phyloP scores from a whole-genome alignment of 148 eudicot genomes.

The Chenopodium suecicum region DNA sequence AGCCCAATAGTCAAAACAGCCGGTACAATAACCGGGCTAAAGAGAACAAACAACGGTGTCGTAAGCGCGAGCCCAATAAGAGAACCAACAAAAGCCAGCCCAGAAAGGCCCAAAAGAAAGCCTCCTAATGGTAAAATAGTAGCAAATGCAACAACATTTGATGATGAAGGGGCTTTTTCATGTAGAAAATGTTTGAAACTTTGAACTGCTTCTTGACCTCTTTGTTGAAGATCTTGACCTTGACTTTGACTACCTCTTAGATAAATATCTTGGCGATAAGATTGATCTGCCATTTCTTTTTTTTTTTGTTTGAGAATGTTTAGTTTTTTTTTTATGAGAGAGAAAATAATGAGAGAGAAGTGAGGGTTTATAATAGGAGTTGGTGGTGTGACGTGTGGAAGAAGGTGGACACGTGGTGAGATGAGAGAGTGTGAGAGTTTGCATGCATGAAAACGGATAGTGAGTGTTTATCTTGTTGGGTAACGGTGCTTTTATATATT shows the following conservation, averaged over 20 bases:
- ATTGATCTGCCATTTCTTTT: conserved; percentile 19
- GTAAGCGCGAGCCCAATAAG: conserved; percentile 44
- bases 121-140: conserved; percentile 50
- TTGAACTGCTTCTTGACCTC: conserved; percentile 27
- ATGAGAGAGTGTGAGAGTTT: not conserved
- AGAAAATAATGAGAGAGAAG: not conserved
- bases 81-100: conserved; percentile 42
- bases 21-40: conserved; percentile 69
- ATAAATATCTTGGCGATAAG: not conserved
- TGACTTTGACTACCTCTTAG: not conserved
- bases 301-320: not conserved
- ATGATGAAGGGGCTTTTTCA: conserved; percentile 34
- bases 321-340: not conserved
- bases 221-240: conserved; percentile 23
- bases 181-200: conserved; percentile 24
- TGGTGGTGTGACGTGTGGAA: conserved; percentile 24
- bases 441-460: not conserved
- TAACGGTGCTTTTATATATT: not conserved
- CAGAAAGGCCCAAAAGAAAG: conserved; percentile 46
- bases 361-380: conserved; percentile 10
- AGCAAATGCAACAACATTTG: conserved; percentile 35
- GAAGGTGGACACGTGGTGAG: conserved; percentile 5
- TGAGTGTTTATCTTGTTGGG: conserved; percentile 4
- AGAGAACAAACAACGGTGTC: conserved; percentile 56
- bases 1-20: conserved; percentile 43